These are phyloP conservation scores for Paracorniculantispora psalliotae DNA, from an alignment of 2,329 filamentous ascomycete species.

Conservation along the genomic window DNA sequence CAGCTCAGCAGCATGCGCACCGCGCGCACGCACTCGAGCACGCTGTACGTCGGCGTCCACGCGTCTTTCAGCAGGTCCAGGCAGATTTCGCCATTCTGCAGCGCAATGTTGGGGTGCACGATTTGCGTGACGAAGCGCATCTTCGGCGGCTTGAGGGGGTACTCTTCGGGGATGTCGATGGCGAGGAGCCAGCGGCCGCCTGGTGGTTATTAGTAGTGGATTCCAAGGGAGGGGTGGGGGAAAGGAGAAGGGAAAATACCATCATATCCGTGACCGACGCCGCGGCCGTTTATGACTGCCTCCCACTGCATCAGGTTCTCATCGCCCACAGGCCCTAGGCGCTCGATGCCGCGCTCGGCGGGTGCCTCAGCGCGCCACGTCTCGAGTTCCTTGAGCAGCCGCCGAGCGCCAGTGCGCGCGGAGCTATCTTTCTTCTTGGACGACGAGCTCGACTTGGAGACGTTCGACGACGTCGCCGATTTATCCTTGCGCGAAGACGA, in stretches of 20 bases:
- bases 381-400: slow-evolving; percentile 55
- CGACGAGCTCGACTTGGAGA: slow-evolving; percentile 14
- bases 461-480: slow-evolving; percentile 15
- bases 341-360: slow-evolving; percentile 51
- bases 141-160: slow-evolving; percentile 72
- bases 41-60: slow-evolving; percentile 83
- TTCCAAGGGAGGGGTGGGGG: not conserved
- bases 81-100: slow-evolving; percentile 81
- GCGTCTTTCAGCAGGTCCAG: slow-evolving; percentile 74
- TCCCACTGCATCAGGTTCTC: slow-evolving; percentile 55
- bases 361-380: slow-evolving; percentile 45
- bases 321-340: slow-evolving; percentile 50
- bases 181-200: slow-evolving; percentile 76
- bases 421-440: slow-evolving; percentile 16
- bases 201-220: slow-evolving; percentile 24
- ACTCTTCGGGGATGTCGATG: slow-evolving; percentile 70
- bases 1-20: slow-evolving; percentile 61
- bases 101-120: slow-evolving; percentile 74
- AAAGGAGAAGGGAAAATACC: slow-evolving; percentile 31
- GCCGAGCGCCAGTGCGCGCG: slow-evolving; percentile 45
- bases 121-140: slow-evolving; percentile 80
- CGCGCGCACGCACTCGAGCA: slow-evolving; percentile 68
- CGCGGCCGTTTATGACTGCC: slow-evolving; percentile 55
- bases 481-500: slow-evolving; percentile 14
- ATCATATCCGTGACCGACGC: slow-evolving; percentile 52